phyloP scores from a whole-genome alignment of 2,329 filamentous ascomycete genomes.

The Hypoxylon sp. region DNA sequence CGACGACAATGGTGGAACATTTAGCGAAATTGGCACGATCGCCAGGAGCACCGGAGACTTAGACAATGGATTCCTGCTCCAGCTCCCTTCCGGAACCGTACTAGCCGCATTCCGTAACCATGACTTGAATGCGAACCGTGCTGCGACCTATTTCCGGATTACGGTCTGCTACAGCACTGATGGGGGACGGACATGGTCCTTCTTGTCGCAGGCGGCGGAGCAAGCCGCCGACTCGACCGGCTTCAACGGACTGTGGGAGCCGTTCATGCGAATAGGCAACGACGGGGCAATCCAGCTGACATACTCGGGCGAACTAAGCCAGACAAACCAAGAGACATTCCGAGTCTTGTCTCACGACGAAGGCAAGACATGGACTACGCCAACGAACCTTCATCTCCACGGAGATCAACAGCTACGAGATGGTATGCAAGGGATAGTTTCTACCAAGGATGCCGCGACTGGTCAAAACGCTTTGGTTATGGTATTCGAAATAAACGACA shows the following conservation, averaged over 20 bases:
- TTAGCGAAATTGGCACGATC: constrained; percentile 56
- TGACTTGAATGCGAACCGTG: constrained; percentile 54
- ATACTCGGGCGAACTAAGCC: constrained; percentile 60
- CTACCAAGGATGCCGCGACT: constrained; percentile 49
- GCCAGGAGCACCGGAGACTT: constrained; percentile 56
- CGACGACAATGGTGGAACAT: constrained; percentile 56
- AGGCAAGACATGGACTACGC: constrained; percentile 56
- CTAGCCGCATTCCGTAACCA: constrained; percentile 62
- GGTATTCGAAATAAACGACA: constrained; percentile 57
- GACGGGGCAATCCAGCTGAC: constrained; percentile 58
- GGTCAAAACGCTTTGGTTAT: constrained; percentile 56
- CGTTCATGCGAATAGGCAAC: constrained; percentile 58
- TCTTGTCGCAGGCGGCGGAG: constrained; percentile 57
- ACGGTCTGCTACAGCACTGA: constrained; percentile 54
- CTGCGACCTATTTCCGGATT: constrained; percentile 57
- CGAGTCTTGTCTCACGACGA: constrained; percentile 56
- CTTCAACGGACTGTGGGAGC: constrained; percentile 59
- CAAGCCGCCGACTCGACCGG: constrained; percentile 46
- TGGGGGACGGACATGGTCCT: constrained; percentile 56
- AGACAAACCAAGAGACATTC: constrained; percentile 61
- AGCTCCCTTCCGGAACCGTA: constrained; percentile 54
- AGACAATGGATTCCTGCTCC: constrained; percentile 60
- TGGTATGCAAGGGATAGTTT: constrained; percentile 58
- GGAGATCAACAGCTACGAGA: constrained; percentile 53
- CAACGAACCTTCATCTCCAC: constrained; percentile 53